Percentiles rank a stretch among this genome's conserved stretches.
Evolutionary conservation across 257 asterid genomes (phyloP).

Genomic region (Vinca minor): DNA sequence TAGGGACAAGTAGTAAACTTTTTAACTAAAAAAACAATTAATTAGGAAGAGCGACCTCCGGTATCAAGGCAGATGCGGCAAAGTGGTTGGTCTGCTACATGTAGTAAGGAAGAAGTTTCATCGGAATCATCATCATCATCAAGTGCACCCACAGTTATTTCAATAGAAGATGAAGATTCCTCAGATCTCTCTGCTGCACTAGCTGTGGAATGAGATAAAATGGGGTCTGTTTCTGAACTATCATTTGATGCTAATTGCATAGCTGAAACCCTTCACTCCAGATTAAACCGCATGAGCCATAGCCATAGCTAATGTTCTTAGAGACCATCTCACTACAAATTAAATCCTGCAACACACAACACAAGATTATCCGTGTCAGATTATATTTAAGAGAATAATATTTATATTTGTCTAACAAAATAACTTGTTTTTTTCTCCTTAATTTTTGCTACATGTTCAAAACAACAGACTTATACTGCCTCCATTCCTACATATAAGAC

Average conservation of each 20-base stretch:
- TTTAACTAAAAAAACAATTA: not conserved
- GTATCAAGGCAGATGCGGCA: conserved; percentile 96
- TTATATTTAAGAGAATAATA: not conserved
- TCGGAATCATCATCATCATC: conserved; percentile 37
- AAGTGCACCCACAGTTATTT: conserved; percentile 52
- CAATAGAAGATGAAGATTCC: conserved; percentile 63
- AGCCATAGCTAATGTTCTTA: conserved; percentile 18
- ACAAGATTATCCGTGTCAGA: not conserved
- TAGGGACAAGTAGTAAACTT: not conserved
- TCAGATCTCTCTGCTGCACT: conserved; percentile 42
- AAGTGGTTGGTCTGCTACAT: conserved; percentile 68
- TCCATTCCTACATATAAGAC: too few species aligned
- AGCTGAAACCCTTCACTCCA: conserved; percentile 28
- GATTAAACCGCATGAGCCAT: conserved; percentile 34
- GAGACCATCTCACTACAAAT: conserved; percentile 34
- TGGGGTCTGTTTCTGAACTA: conserved; percentile 85
- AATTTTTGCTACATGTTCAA: too few species aligned
- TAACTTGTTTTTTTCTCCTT: too few species aligned
- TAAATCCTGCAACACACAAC: conserved; percentile 22
- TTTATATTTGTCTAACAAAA: too few species aligned
- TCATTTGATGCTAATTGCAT: conserved; percentile 79
- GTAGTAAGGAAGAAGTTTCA: conserved; percentile 47
- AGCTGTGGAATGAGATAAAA: conserved; percentile 44
- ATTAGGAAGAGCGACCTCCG: conserved; percentile 50
- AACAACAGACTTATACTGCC: too few species aligned